Base-by-base conservation (phyloP, 148 eudicot genomes). In the Polygonum aviculare region DNA sequence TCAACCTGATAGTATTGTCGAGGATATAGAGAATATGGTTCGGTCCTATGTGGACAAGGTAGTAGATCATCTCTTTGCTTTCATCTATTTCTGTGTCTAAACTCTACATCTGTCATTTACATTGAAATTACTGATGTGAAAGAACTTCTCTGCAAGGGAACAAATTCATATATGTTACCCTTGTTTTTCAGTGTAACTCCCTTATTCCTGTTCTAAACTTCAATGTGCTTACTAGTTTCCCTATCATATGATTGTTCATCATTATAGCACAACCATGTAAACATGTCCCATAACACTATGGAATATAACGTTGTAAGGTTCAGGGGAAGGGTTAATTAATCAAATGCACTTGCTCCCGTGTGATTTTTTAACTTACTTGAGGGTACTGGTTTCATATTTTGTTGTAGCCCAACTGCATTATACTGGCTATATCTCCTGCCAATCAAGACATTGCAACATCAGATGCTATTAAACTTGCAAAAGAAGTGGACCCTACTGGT, bases 381-480 rank as follows among this genome's bases (percentile, higher is more conserved):
- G 72, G 5, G 16, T 67, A 12, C 38, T 67, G 72, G 19, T 67
- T 67, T 44, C 72, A 67, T 67, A 15, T 12, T 60, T 63, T 72
- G 39, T 40, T 31, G 78, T 77, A 91, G 96, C 93, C 96, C 79
- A 91, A 89, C 78, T 83, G 85, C 84, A 77, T 91, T 77, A 91
- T 91, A 77, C 78, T 91, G 75, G 96, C 96, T 78, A 87, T 91
- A 82, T 88, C 96, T 79, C 96, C 96, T 44, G 96, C 96, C 76
- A 91, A 91, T 80, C 96, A 91, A 87, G 96, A 91, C 78, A 91
- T 91, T 39, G 96, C 96, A 50, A 91, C 96, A 71, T 91, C 96
- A 22, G 96, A 91, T 80, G 96, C 96, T 51, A 91, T 91, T 48
- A 91, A 91, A 77, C 86, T 91, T 76, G 86, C 96, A 6, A 86